These are phyloP conservation scores for Cytauxzoon felis DNA, from an alignment of 169 alveolate species.

Conservation along the genomic window DNA sequence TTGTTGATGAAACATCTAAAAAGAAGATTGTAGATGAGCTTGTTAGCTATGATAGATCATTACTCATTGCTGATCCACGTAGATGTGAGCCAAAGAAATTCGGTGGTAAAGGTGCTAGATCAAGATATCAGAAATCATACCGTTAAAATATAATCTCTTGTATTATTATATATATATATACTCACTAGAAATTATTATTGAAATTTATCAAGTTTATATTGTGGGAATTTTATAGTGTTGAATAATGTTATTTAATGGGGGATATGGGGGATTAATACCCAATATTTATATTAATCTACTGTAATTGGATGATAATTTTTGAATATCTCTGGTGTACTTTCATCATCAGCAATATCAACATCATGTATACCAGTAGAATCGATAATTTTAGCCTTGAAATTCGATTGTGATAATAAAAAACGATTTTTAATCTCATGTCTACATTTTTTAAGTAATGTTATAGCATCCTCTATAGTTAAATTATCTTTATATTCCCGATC, in stretches of 20 bases:
- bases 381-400: slow-evolving; percentile 50
- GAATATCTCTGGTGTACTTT: slow-evolving; percentile 44
- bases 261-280: no score
- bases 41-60: slow-evolving; percentile 96
- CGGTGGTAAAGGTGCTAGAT: slow-evolving; percentile 99
- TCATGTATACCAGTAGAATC: slow-evolving; percentile 60
- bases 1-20: slow-evolving; percentile 92
- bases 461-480: slow-evolving; percentile 82
- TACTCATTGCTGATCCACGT: slow-evolving; percentile 99
- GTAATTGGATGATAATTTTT: not conserved
- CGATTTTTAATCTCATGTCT: slow-evolving; percentile 83
- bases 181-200: not conserved
- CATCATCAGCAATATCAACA: slow-evolving; percentile 23
- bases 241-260: no score
- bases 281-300: no score
- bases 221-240: no score
- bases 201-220: not conserved
- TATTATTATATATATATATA: not conserved
- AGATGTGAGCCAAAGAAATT: slow-evolving; percentile 99
- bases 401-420: slow-evolving; percentile 81
- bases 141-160: slow-evolving; percentile 75
- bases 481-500: slow-evolving; percentile 83
- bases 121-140: slow-evolving; percentile 97
- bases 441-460: slow-evolving; percentile 76
- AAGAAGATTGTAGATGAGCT: slow-evolving; percentile 90